These are phyloP conservation scores for Atkinsonella hypoxylon DNA, from an alignment of 2,329 filamentous ascomycete species.

Conservation along the genomic window DNA sequence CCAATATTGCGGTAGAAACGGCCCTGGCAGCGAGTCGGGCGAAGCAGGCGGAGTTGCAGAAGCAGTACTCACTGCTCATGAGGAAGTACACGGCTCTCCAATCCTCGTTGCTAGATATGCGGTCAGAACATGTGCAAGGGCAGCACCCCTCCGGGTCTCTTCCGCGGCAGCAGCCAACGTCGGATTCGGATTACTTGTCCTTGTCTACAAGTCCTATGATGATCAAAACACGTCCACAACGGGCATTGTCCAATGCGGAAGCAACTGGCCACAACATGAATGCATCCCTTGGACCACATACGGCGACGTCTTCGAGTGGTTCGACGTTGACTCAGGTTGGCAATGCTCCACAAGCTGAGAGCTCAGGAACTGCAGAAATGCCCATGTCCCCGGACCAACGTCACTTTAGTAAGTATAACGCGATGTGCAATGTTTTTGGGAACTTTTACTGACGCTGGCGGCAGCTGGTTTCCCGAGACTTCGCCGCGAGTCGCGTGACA, in stretches of 20 bases:
- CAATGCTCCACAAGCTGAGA: neutral
- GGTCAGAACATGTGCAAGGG: constrained; percentile 16
- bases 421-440: no score
- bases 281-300: constrained; percentile 26
- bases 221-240: constrained; percentile 24
- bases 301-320: constrained; percentile 3
- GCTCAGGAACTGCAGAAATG: constrained; percentile 12
- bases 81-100: constrained; percentile 42
- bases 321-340: neutral
- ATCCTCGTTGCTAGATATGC: constrained; percentile 36
- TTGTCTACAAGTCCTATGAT: constrained; percentile 26
- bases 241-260: constrained; percentile 34
- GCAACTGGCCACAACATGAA: constrained; percentile 30
- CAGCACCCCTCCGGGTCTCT: neutral
- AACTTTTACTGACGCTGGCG: no score
- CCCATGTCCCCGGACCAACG: constrained; percentile 28
- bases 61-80: constrained; percentile 35
- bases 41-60: constrained; percentile 42
- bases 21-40: constrained; percentile 38
- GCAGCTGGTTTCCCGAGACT: constrained; percentile 35
- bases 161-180: neutral
- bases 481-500: constrained; percentile 37
- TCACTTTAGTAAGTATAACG: constrained; percentile 26
- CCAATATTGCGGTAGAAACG: constrained; percentile 29
- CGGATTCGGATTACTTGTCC: constrained; percentile 24